Percentiles rank a stretch among this genome's conserved stretches.
Conservation (phyloP, 139 green algal species). For the Tetraselmis chui region DNA sequence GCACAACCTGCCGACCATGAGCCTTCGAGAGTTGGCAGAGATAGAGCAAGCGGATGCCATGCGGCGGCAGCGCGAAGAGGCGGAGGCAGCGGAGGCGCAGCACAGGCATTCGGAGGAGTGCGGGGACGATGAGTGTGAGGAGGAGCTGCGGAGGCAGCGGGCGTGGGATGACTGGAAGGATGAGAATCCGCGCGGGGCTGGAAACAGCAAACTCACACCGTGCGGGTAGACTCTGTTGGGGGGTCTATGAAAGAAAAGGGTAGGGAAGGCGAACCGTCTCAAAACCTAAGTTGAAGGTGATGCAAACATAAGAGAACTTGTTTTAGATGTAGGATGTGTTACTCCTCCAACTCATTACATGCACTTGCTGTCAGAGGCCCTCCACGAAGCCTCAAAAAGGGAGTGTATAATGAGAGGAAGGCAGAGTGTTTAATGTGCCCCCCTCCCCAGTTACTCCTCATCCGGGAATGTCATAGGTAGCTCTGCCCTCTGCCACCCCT, state of each 20-base stretch:
- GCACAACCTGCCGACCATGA: constrained; percentile 69
- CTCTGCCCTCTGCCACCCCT: constrained; percentile 4
- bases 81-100: neutral
- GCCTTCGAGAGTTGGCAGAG: constrained; percentile 19
- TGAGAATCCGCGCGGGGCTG: constrained; percentile 60
- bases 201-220: constrained; percentile 75
- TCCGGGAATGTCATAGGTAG: constrained; percentile 6
- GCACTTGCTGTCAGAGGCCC: no score
- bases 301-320: no score
- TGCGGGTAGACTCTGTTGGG: no score
- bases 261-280: no score
- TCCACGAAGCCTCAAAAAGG: no score
- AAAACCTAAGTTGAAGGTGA: no score
- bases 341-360: no score
- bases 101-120: neutral
- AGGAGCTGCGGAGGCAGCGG: constrained; percentile 30
- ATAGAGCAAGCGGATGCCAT: neutral
- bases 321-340: no score
- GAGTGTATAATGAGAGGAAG: no score
- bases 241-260: no score
- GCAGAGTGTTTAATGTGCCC: no score
- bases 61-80: neutral
- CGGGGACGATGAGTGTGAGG: constrained; percentile 38
- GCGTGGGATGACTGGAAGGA: constrained; percentile 80
- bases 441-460: constrained; percentile 10